These are phyloP conservation scores for Pleurotus tuoliensis DNA, from an alignment of 768 basidiomycete genomes.

Conservation along the genomic window DNA sequence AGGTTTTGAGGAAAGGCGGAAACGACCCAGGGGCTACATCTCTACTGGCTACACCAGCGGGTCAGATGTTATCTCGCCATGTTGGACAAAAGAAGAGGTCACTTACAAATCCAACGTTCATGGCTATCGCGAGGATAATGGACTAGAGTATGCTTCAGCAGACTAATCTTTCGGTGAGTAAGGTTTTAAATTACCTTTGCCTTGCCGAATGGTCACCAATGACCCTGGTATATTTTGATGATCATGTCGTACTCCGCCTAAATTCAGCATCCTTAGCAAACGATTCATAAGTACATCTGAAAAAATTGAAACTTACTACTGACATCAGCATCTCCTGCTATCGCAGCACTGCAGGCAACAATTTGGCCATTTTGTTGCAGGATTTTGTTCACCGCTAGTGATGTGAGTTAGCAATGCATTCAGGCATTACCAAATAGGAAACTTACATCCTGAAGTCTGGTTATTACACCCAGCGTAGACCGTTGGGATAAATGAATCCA, in stretches of 20 bases:
- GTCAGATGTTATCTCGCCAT: not conserved
- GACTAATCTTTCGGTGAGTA: not conserved
- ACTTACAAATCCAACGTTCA: conserved; percentile 7
- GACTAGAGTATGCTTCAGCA: not conserved
- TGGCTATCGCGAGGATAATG: conserved; percentile 15
- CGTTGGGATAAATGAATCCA: not conserved
- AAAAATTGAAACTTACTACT: not conserved
- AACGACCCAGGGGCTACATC: not conserved
- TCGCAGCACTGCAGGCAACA: conserved; percentile 41
- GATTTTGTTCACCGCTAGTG: conserved; percentile 49
- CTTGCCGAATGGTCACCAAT: conserved; percentile 36
- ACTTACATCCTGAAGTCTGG: conserved; percentile 1
- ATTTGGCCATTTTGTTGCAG: conserved; percentile 39
- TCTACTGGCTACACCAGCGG: not conserved
- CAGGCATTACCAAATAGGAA: not conserved
- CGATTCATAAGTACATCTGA: too few relatives aligned
- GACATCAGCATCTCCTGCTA: conserved; percentile 39
- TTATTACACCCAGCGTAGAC: not conserved
- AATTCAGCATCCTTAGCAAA: too few relatives aligned
- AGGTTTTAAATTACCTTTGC: conserved; percentile 18
- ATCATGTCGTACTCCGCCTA: conserved; percentile 23
- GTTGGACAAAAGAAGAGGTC: conserved; percentile 6
- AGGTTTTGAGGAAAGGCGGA: conserved; percentile 34
- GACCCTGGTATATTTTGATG: conserved; percentile 47
- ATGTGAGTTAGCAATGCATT: not conserved